Evolutionary conservation across 2,329 filamentous ascomycete genomes (phyloP), one percentile per base, ranked within the genome.

Genomic region (Diplocarpon mali): DNA sequence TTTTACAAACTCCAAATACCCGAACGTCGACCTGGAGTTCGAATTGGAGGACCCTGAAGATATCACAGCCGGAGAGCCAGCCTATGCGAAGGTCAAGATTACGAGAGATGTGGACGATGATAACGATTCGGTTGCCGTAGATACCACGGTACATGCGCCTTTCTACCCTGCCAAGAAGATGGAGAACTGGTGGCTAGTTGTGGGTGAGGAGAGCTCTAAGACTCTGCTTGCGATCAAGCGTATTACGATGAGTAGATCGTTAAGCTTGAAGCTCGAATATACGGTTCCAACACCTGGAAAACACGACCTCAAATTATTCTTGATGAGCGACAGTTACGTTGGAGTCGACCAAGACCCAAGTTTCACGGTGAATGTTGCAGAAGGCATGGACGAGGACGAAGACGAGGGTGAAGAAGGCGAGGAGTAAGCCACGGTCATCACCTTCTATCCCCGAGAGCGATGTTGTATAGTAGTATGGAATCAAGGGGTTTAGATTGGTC

Each of bases 121-220:
- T n/a, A 77, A 81, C 42, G 76, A 78, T 42, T 69, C 71, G 11
- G 70, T 76, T 16, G 81, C 85, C 53, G 75, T 84, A 13, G 87
- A 95, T 62, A 76, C 83, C 2, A 82, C 80, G 1, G 93, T 96
- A 2, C 89, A 96, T 62, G 89, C 90, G 41, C 92, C 92, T 0
- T 98, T 96, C 72, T 98, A 92, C 62, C 89, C 92, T 1, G 71
- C 65, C 40, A 83, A 83, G 64, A 98, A 98, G 73, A 83, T 86
- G 69, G 92, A 98, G 72, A 95, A 92, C 62, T 98, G 89, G 89
- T 98, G 92, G 92, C 69, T 98, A 45, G 86, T 98, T 15, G 86
- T 98, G 29, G 90, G 89, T 27, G 89, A 96, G 57, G 88, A 95
- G 67, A 83, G 78, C 63, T 86, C 83, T 34, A 90, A 87, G 69